Conservation (phyloP, 2,329 filamentous ascomycete species). For the Metarhizium guizhouense region DNA sequence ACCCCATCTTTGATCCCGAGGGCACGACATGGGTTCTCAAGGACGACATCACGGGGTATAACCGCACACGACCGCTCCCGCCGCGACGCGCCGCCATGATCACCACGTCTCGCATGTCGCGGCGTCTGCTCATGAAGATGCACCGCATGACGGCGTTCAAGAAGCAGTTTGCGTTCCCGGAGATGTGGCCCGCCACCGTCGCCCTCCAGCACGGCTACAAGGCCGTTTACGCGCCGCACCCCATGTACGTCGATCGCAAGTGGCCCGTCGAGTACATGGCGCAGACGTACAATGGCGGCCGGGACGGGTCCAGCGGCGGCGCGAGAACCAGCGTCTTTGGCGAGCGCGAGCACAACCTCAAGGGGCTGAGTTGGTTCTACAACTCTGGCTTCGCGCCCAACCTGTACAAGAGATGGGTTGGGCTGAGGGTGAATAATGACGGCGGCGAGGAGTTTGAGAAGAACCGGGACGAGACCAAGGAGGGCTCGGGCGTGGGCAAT, state of each 20-base stretch:
- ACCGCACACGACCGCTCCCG: constrained; percentile 48
- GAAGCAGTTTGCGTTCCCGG: constrained; percentile 85
- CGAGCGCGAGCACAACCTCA: constrained; percentile 82
- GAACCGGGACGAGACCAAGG: constrained; percentile 41
- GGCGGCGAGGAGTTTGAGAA: constrained; percentile 70
- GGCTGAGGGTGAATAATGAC: constrained; percentile 68
- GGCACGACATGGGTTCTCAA: constrained; percentile 76
- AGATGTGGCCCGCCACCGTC: constrained; percentile 90
- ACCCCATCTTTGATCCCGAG: constrained; percentile 84
- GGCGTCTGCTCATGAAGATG: constrained; percentile 74
- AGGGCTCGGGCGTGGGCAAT: constrained; percentile 36
- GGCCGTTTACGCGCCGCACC: constrained; percentile 83
- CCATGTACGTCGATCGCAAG: constrained; percentile 75
- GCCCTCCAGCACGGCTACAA: constrained; percentile 90
- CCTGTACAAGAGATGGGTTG: constrained; percentile 79
- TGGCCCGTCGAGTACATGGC: constrained; percentile 79
- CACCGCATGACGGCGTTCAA: constrained; percentile 78
- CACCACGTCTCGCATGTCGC: constrained; percentile 75
- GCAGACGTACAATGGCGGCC: constrained; percentile 69
- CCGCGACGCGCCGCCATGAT: constrained; percentile 82
- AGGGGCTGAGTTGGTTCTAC: constrained; percentile 86
- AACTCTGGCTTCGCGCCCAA: constrained; percentile 74
- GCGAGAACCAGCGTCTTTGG: constrained; percentile 66
- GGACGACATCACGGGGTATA: constrained; percentile 80
- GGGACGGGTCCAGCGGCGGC: constrained; percentile 67